Evolutionary conservation across 179 eudicot genomes (phyloP).

Genomic region (Nepenthes alata): DNA sequence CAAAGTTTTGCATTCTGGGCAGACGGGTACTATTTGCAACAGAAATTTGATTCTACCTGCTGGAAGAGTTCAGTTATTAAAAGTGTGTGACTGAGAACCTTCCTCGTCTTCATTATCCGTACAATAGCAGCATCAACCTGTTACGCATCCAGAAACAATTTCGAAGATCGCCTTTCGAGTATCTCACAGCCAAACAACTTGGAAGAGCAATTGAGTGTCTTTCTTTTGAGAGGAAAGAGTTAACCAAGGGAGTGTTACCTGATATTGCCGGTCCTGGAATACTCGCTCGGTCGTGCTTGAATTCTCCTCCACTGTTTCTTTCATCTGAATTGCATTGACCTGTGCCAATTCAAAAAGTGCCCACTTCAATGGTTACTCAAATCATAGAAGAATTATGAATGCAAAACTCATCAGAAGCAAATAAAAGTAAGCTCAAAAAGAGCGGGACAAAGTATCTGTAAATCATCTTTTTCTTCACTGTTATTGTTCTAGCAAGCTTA

Average conservation of each 20-base stretch:
- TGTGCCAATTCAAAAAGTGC: slow-evolving; percentile 19
- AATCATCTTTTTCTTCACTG: too few species aligned
- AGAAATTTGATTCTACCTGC: slow-evolving; percentile 43
- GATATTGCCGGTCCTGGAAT: slow-evolving; percentile 98
- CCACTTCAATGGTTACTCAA: neutral
- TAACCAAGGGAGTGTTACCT: slow-evolving; percentile 27
- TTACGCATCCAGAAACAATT: neutral
- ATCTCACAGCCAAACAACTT: neutral
- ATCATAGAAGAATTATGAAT: too few species aligned
- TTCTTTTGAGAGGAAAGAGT: neutral
- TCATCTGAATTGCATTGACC: slow-evolving; percentile 99
- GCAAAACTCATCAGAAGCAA: too few species aligned
- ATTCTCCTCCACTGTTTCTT: slow-evolving; percentile 96
- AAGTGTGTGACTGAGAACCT: slow-evolving; percentile 90
- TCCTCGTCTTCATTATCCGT: slow-evolving; percentile 96
- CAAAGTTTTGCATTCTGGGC: too few species aligned
- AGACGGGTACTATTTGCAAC: too few species aligned
- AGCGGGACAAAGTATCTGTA: too few species aligned
- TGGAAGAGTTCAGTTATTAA: slow-evolving; percentile 94
- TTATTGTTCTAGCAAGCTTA: too few species aligned
- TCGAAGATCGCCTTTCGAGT: neutral
- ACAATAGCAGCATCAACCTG: slow-evolving; percentile 99
- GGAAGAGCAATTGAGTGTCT: neutral
- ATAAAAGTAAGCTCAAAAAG: too few species aligned
- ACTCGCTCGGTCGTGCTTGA: slow-evolving; percentile 94